These are phyloP conservation scores for Ceratobasidium sp. DNA, from an alignment of 1,284 basidiomycete species.

Conservation along the genomic window DNA sequence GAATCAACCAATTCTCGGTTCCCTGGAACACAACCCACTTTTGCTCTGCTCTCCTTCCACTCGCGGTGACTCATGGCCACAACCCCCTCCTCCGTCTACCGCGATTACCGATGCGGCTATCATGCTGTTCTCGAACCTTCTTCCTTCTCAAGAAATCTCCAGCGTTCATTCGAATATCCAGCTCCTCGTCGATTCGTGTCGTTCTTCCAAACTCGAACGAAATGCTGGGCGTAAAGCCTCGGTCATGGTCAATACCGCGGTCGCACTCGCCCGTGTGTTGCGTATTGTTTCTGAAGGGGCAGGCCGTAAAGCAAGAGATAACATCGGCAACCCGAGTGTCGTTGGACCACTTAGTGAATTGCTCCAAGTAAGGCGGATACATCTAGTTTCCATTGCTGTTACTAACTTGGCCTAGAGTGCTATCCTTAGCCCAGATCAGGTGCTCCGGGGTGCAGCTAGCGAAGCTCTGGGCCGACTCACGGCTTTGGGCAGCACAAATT, in stretches of 20 bases:
- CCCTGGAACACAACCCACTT: slow-evolving; percentile 88
- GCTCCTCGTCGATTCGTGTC: slow-evolving; percentile 76
- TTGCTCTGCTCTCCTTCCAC: slow-evolving; percentile 70
- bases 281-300: slow-evolving; percentile 64
- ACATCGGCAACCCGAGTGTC: slow-evolving; percentile 76
- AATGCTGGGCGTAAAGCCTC: slow-evolving; percentile 93
- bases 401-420: slow-evolving; percentile 68
- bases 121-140: slow-evolving; percentile 83
- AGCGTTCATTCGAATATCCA: slow-evolving; percentile 76
- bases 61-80: slow-evolving; percentile 61
- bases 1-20: slow-evolving; percentile 83
- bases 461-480: slow-evolving; percentile 92
- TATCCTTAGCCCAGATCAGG: slow-evolving; percentile 82
- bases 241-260: slow-evolving; percentile 82
- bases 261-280: slow-evolving; percentile 84
- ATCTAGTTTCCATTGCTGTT: slow-evolving; percentile 6
- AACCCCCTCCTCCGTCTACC: slow-evolving; percentile 82
- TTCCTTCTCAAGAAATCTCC: slow-evolving; percentile 82
- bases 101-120: slow-evolving; percentile 92
- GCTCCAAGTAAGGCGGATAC: slow-evolving; percentile 70
- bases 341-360: slow-evolving; percentile 78
- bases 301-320: slow-evolving; percentile 73
- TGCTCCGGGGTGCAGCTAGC: slow-evolving; percentile 84
- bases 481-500: slow-evolving; percentile 84
- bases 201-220: slow-evolving; percentile 85